These are phyloP conservation scores for Carex kokanica DNA, from an alignment of 176 grass and related monocot genomes.

Conservation along the genomic window DNA sequence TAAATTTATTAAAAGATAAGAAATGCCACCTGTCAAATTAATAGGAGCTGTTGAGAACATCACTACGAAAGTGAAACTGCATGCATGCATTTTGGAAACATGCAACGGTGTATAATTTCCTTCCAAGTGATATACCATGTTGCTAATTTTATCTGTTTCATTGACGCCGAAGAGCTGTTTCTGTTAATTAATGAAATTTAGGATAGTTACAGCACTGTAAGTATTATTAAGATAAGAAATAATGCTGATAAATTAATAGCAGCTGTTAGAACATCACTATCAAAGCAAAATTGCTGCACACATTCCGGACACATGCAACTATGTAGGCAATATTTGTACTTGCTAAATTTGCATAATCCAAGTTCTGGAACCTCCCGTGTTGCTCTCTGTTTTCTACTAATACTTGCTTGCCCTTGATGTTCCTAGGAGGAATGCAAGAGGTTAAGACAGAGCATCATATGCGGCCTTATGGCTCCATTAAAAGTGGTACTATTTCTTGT, in stretches of 20 bases:
- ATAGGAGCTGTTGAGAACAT: background rate
- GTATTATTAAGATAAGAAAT: background rate
- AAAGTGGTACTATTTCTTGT: constrained; percentile 69
- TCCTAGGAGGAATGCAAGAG: constrained; percentile 90
- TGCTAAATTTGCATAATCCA: constrained; percentile 4
- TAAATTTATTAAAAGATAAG: background rate
- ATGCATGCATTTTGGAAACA: background rate
- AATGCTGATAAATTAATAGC: background rate
- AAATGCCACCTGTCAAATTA: background rate
- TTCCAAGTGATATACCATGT: background rate
- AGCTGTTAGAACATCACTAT: background rate
- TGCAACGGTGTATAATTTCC: background rate
- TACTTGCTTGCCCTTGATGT: constrained; percentile 26
- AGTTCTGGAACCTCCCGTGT: background rate
- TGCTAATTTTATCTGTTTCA: background rate
- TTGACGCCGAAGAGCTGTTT: background rate
- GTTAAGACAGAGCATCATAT: constrained; percentile 78
- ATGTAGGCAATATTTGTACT: background rate
- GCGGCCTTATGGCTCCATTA: constrained; percentile 52
- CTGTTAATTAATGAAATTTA: background rate
- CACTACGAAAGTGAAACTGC: background rate
- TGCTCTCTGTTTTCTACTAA: constrained; percentile 30
- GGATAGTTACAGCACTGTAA: background rate
- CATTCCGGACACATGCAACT: background rate
- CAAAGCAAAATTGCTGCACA: background rate